These are phyloP conservation scores for Botrytis fabae DNA, from an alignment of 2,329 filamentous ascomycete genomes.

Conservation along the genomic window DNA sequence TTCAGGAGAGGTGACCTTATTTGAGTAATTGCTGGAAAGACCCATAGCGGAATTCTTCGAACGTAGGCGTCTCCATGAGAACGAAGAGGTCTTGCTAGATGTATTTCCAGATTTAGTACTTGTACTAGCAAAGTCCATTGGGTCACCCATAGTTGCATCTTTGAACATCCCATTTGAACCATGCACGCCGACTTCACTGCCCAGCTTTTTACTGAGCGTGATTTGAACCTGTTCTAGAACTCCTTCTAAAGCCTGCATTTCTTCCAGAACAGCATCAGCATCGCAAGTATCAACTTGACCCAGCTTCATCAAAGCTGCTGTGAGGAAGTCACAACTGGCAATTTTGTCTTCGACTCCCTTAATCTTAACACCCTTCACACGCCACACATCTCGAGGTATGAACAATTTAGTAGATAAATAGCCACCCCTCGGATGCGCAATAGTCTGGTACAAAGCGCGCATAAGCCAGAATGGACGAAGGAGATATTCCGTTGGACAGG, in stretches of 20 bases:
- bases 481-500: constrained; percentile 84
- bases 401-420: constrained; percentile 92
- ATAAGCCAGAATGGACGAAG: constrained; percentile 98
- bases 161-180: constrained; percentile 73
- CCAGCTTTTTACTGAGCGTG: constrained; percentile 76
- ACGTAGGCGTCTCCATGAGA: constrained; percentile 86
- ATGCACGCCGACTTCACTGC: constrained; percentile 88
- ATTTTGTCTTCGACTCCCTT: constrained; percentile 93
- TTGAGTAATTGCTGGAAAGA: constrained; percentile 53
- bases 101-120: constrained; percentile 56
- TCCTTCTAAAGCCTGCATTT: constrained; percentile 86
- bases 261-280: constrained; percentile 86
- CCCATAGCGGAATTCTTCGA: constrained; percentile 80
- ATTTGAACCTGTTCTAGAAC: constrained; percentile 84
- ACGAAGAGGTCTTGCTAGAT: constrained; percentile 74
- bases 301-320: constrained; percentile 82
- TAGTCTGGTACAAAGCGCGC: constrained; percentile 88
- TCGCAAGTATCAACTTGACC: constrained; percentile 83
- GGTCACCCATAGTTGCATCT: constrained; percentile 54
- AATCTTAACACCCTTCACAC: constrained; percentile 89
- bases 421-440: constrained; percentile 86
- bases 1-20: constrained; percentile 48
- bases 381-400: constrained; percentile 89
- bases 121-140: constrained; percentile 48
- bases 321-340: constrained; percentile 85